These are phyloP conservation scores for Silene vulgaris DNA, from an alignment of 179 eudicot species.

Conservation along the genomic window DNA sequence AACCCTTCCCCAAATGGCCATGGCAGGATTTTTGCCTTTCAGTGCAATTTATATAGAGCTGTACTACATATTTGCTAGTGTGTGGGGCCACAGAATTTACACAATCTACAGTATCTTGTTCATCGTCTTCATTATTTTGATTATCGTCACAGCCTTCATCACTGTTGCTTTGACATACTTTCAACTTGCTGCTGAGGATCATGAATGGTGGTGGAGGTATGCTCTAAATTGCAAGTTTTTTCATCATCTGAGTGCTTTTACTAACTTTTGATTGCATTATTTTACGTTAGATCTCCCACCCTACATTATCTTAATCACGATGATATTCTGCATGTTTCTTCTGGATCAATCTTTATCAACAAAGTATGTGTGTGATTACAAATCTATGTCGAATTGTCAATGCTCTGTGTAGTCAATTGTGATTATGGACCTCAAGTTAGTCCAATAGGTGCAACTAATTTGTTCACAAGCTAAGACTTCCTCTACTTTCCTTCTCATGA, in stretches of 20 bases:
- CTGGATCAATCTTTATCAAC: background rate
- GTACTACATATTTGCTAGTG: slow-evolving; percentile 46
- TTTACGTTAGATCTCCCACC: background rate
- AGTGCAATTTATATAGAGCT: slow-evolving; percentile 44
- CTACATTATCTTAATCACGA: background rate
- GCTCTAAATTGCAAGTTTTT: slow-evolving; percentile 9
- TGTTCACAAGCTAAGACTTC: background rate
- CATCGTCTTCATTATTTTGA: slow-evolving; percentile 43
- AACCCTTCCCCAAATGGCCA: slow-evolving; percentile 44
- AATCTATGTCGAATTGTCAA: background rate
- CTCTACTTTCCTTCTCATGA: too few relatives aligned
- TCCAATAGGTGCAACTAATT: background rate
- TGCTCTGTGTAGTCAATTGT: background rate
- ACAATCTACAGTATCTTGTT: slow-evolving; percentile 47
- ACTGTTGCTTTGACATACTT: slow-evolving; percentile 48
- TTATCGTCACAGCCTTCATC: slow-evolving; percentile 44
- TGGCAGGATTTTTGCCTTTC: slow-evolving; percentile 48
- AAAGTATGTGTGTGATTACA: background rate
- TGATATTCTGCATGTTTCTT: background rate
- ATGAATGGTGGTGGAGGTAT: slow-evolving; percentile 54
- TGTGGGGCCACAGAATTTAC: slow-evolving; percentile 48
- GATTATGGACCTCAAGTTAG: too few relatives aligned
- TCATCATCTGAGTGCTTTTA: background rate
- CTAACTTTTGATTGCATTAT: background rate
- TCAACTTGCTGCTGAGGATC: slow-evolving; percentile 49